A percentile compares a stretch with the other conserved stretches of the same genome.
phyloP scores from a whole-genome alignment of 2,329 filamentous ascomycete genomes.

The Massarina eburnea region DNA sequence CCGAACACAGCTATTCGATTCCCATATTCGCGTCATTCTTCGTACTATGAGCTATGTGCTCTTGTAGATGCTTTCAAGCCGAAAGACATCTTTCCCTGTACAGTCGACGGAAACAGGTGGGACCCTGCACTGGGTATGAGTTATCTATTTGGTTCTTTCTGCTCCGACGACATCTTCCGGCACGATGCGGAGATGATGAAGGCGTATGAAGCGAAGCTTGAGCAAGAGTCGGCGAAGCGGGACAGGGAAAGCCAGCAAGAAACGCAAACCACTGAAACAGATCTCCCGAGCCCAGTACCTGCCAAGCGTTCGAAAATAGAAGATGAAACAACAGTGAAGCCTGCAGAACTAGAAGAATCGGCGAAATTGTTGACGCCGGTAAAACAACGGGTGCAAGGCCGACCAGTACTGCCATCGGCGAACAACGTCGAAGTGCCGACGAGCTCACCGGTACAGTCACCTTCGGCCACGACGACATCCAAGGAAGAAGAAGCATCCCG shows the following conservation, averaged over 20 bases:
- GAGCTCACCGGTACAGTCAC: too few species aligned
- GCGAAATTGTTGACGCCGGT: too few species aligned
- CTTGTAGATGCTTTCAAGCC: conserved; percentile 70
- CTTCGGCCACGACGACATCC: too few species aligned
- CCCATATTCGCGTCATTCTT: conserved; percentile 88
- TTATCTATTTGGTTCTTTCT: conserved; percentile 71
- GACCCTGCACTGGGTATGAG: conserved; percentile 62
- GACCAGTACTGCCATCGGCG: too few species aligned
- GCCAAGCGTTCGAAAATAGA: background rate
- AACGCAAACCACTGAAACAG: conserved; percentile 10
- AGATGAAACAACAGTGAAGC: background rate
- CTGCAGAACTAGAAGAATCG: too few species aligned
- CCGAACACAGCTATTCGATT: conserved; percentile 55
- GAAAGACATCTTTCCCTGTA: conserved; percentile 80
- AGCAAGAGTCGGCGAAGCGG: conserved; percentile 14
- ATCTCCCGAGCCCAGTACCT: conserved; percentile 1
- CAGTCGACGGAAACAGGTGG: conserved; percentile 66
- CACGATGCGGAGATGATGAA: conserved; percentile 66
- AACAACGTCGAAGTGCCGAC: too few species aligned
- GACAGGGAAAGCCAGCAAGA: conserved; percentile 15
- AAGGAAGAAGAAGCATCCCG: too few species aligned
- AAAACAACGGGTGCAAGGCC: too few species aligned
- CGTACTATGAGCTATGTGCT: conserved; percentile 74
- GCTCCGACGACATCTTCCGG: conserved; percentile 61
- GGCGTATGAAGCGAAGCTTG: conserved; percentile 20